These are phyloP conservation scores for Fraxinus dipetala DNA, from an alignment of 305 asterid species.

Conservation along the genomic window DNA sequence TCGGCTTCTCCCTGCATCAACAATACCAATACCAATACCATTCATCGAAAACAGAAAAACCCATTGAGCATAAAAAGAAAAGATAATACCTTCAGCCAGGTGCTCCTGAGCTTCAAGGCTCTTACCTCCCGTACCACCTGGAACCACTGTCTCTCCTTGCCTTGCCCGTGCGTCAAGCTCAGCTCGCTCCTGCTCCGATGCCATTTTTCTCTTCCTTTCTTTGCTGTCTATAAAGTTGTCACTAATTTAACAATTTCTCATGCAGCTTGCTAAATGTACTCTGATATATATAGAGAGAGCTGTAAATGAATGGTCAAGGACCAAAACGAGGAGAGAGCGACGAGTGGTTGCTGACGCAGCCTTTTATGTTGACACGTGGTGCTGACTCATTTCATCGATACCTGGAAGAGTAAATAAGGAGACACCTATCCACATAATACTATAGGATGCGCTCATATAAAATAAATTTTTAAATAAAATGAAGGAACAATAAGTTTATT, in stretches of 20 bases:
- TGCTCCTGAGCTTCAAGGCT: slow-evolving; percentile 65
- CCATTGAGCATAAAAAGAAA: neutral
- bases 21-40: too few species aligned
- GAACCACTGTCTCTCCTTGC: slow-evolving; percentile 57
- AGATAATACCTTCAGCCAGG: slow-evolving; percentile 47
- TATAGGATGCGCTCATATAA: too few species aligned
- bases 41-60: neutral
- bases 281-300: neutral
- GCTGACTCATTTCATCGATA: neutral
- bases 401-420: neutral
- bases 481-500: too few species aligned
- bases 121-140: slow-evolving; percentile 69
- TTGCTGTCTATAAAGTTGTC: neutral
- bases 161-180: slow-evolving; percentile 52
- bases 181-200: slow-evolving; percentile 43
- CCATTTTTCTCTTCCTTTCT: slow-evolving; percentile 26
- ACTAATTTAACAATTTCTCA: neutral
- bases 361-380: neutral
- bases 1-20: slow-evolving; percentile 46
- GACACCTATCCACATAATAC: neutral
- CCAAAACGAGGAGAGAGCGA: neutral
- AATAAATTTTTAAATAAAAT: too few species aligned
- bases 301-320: neutral
- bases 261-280: neutral
- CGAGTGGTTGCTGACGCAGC: neutral